Evolutionary conservation across 83 land plant species (phyloP).

Genomic region (Isoetes engelmannii): DNA sequence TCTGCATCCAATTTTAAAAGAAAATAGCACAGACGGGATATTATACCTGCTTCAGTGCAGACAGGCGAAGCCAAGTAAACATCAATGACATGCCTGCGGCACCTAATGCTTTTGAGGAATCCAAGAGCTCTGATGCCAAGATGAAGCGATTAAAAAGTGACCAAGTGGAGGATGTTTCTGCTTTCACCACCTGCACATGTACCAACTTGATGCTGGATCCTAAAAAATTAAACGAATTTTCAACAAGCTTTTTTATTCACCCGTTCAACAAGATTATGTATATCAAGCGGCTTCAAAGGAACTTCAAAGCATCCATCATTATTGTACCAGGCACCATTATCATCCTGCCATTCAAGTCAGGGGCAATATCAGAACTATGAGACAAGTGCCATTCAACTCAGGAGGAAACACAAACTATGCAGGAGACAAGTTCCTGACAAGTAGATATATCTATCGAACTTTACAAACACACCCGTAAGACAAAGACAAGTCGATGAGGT

Average conservation of each 20-base stretch:
- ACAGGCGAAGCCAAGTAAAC: slow-evolving; percentile 12
- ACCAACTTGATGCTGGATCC: too few species aligned
- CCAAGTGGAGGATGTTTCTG: slow-evolving; percentile 11
- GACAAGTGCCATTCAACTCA: neutral
- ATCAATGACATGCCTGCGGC: slow-evolving; percentile 11
- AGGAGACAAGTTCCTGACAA: neutral
- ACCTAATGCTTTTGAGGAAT: slow-evolving; percentile 8
- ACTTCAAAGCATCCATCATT: slow-evolving; percentile 18
- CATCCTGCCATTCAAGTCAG: slow-evolving; percentile 13
- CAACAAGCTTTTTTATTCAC: neutral
- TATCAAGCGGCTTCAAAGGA: slow-evolving; percentile 9
- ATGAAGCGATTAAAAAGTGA: slow-evolving; percentile 16
- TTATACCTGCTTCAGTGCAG: slow-evolving; percentile 11
- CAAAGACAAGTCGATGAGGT: slow-evolving; percentile 20
- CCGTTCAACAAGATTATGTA: slow-evolving; percentile 20
- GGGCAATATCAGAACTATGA: neutral
- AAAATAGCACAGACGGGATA: neutral
- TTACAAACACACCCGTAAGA: slow-evolving; percentile 17
- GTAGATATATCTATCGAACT: neutral
- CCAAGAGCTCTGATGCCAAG: slow-evolving; percentile 8
- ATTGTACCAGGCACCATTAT: slow-evolving; percentile 22
- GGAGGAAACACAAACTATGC: neutral
- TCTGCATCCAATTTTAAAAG: too few species aligned
- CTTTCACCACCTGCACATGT: slow-evolving; percentile 2
- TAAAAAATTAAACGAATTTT: too few species aligned